Base-by-base conservation (phyloP, 1,284 basidiomycete genomes). In the Entoloma clypeatum region DNA sequence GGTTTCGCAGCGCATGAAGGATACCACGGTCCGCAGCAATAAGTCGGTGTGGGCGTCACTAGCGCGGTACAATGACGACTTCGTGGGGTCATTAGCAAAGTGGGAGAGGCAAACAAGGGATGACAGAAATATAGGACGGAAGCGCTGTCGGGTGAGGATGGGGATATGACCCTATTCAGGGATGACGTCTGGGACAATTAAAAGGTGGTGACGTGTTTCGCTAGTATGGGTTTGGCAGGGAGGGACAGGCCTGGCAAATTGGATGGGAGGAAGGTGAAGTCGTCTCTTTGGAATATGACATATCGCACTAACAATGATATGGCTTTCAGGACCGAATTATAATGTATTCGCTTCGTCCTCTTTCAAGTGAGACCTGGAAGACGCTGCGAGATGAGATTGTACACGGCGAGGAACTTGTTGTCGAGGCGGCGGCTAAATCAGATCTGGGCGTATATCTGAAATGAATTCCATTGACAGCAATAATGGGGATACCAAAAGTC, bases 141-240 rank as follows among this genome's bases (percentile, higher is more conserved):
- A 67, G 44, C 60, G 53, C 31, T 47, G 50, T 18, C 65, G 47
- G 61, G 57, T 5, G 65, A 55, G 7, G 68, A 68, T 39, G 62
- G 55, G 38, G 51, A 74, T 39, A 54, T 49, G 27, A 63, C 69
- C 43, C 52, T 74, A 31, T 86, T 80, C 51, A 56, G 52, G 45
- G 70, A 65, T 34, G 79, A 72, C 9, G 67, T 54, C 47, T 88
- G 84, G 80, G 88, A 91, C 56, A 68, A 65, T 34, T 61, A 59
- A 37, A 90, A 89, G 69, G 90, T 90, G 87, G 79, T 90, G 31
- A 64, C 72, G 41, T 76, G 74, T 43, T 90, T 89, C 61, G 81
- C 82, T 3, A 69, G 75, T 48, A 63, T 90, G 60, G 76, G 74
- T 2, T 51, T 61, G 3, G 50, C 59, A 13, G 60, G 58, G 2